Percentiles rank a stretch among this genome's conserved stretches.
These are phyloP conservation scores for Perilla frutescens DNA, from an alignment of 257 asterid genomes.

Conservation along the genomic window DNA sequence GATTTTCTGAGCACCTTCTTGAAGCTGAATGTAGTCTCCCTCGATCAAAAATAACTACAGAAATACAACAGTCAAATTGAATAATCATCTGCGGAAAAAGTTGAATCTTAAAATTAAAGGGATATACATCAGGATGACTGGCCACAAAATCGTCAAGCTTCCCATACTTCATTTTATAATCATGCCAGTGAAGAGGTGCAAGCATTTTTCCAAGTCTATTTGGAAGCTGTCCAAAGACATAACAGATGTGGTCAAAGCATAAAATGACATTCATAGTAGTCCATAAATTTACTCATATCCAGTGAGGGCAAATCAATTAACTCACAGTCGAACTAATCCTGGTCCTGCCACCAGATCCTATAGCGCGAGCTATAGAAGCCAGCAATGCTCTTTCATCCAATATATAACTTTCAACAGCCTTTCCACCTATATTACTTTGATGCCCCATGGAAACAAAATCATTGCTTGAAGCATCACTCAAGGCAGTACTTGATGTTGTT, in stretches of 20 bases:
- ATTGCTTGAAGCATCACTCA: slow-evolving; percentile 45
- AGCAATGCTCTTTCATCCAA: slow-evolving; percentile 82
- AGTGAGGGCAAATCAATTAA: slow-evolving; percentile 11
- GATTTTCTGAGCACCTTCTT: slow-evolving; percentile 87
- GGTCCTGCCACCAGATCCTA: slow-evolving; percentile 82
- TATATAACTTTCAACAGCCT: slow-evolving; percentile 53
- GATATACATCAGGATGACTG: slow-evolving; percentile 76
- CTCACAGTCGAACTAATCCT: slow-evolving; percentile 87
- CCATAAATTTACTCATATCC: neutral
- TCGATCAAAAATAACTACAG: slow-evolving; percentile 75
- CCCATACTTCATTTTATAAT: slow-evolving; percentile 85
- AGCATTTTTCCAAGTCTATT: slow-evolving; percentile 95
- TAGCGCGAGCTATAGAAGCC: slow-evolving; percentile 87
- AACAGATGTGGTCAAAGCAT: slow-evolving; percentile 16
- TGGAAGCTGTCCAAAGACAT: slow-evolving; percentile 66
- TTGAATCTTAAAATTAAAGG: slow-evolving; percentile 5
- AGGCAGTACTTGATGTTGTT: slow-evolving; percentile 36
- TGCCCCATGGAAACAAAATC: slow-evolving; percentile 48
- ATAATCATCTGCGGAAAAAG: neutral
- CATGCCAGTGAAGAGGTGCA: slow-evolving; percentile 92
- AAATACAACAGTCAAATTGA: neutral
- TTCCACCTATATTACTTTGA: slow-evolving; percentile 46
- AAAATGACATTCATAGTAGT: neutral
- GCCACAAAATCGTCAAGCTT: slow-evolving; percentile 91
- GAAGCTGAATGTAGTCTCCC: slow-evolving; percentile 87